These are phyloP conservation scores for Aspergillus taichungensis DNA, from an alignment of 495 filamentous ascomycete genomes.

Conservation along the genomic window DNA sequence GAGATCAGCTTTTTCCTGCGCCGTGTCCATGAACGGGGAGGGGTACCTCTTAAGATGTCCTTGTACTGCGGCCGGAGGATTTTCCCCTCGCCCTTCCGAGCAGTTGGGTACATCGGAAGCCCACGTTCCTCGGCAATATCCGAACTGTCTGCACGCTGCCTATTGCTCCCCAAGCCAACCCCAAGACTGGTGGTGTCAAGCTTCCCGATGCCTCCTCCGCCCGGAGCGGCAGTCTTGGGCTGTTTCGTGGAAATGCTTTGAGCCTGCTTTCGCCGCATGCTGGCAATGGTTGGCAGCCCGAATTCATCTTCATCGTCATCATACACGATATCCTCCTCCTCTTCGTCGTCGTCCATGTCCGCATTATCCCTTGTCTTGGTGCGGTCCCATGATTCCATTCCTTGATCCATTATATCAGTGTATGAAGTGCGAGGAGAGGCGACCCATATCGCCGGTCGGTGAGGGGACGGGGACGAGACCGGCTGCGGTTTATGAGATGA, in stretches of 20 bases:
- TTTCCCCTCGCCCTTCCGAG: slow-evolving; percentile 84
- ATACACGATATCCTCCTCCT: slow-evolving; percentile 59
- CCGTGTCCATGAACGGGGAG: slow-evolving; percentile 2
- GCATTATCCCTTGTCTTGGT: slow-evolving; percentile 15
- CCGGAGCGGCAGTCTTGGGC: slow-evolving; percentile 36
- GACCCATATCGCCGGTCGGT: slow-evolving; percentile 41
- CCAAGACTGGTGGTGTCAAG: slow-evolving; percentile 19
- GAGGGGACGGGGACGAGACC: slow-evolving; percentile 43
- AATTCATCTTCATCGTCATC: slow-evolving; percentile 93
- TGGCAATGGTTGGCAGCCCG: slow-evolving; percentile 81
- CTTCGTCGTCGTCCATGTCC: slow-evolving; percentile 49
- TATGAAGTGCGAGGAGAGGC: slow-evolving; percentile 64
- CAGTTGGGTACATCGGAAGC: slow-evolving; percentile 76
- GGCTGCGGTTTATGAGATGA: slow-evolving; percentile 27
- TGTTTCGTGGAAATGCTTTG: slow-evolving; percentile 40
- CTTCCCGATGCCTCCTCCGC: slow-evolving; percentile 21
- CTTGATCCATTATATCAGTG: slow-evolving; percentile 63
- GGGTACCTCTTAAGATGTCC: slow-evolving; percentile 71
- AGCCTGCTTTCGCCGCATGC: slow-evolving; percentile 65
- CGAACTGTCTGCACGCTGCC: slow-evolving; percentile 61
- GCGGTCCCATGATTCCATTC: slow-evolving; percentile 68
- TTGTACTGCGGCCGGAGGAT: slow-evolving; percentile 96
- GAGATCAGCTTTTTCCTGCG: slow-evolving; percentile 4
- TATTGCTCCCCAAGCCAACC: slow-evolving; percentile 23
- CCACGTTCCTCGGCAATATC: slow-evolving; percentile 88